Evolutionary conservation across 129 eudicot species (phyloP).

Genomic region (Solidago caesia): DNA sequence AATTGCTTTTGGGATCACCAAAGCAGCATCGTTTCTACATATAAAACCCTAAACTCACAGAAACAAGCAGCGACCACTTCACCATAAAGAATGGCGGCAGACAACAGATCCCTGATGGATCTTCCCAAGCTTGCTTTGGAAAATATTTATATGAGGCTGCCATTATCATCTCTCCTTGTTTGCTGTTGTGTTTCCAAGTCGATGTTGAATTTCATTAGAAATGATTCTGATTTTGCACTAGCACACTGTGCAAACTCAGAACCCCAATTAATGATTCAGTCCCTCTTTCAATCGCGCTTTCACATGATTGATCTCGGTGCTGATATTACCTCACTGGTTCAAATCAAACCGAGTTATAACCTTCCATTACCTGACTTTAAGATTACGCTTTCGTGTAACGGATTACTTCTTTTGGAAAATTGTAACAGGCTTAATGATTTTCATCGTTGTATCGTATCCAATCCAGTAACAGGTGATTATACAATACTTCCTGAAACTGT

Average conservation of each 20-base stretch:
- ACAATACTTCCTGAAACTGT: slow-evolving; percentile 17
- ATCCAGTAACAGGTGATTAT: slow-evolving; percentile 33
- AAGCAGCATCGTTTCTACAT: neutral
- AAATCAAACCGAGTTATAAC: slow-evolving; percentile 5
- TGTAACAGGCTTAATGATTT: neutral
- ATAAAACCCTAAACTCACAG: slow-evolving; percentile 21
- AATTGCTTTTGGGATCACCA: slow-evolving; percentile 8
- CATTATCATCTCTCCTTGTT: slow-evolving; percentile 20
- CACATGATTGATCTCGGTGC: slow-evolving; percentile 28
- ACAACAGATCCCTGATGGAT: slow-evolving; percentile 25
- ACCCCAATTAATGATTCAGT: slow-evolving; percentile 26
- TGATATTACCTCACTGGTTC: slow-evolving; percentile 6
- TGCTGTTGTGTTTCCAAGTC: slow-evolving; percentile 20
- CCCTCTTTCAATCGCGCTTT: neutral
- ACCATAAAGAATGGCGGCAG: slow-evolving; percentile 30
- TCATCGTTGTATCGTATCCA: slow-evolving; percentile 22
- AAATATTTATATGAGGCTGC: slow-evolving; percentile 9
- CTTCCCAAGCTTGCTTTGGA: slow-evolving; percentile 22
- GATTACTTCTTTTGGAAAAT: slow-evolving; percentile 27
- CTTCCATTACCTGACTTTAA: slow-evolving; percentile 18
- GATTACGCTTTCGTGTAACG: slow-evolving; percentile 27
- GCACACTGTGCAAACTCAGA: slow-evolving; percentile 17
- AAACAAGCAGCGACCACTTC: slow-evolving; percentile 15
- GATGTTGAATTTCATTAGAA: slow-evolving; percentile 17
- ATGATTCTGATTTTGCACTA: slow-evolving; percentile 19